Conservation (phyloP, 352 stramenopile genomes). For the Globisporangium camurandrum region DNA sequence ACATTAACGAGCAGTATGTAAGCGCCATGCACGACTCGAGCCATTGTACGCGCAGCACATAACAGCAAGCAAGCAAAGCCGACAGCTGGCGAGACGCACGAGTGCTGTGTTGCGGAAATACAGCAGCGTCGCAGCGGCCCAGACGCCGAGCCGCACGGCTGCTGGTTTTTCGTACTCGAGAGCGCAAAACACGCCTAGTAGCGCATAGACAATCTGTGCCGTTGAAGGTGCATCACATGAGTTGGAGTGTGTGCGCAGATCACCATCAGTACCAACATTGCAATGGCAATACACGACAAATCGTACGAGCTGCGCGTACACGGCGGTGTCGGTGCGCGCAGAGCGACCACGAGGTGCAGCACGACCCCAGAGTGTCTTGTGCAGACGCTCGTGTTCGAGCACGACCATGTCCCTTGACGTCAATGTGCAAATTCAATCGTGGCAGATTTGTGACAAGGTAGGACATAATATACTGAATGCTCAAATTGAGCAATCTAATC, state of each 20-base stretch:
- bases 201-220: slow-evolving; percentile 19
- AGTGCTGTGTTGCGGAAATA: slow-evolving; percentile 62
- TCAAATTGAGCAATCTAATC: too few species aligned
- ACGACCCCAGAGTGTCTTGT: slow-evolving; percentile 51
- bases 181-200: slow-evolving; percentile 21
- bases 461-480: background rate
- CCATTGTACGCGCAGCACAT: too few species aligned
- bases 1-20: background rate
- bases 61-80: too few species aligned
- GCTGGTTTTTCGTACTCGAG: slow-evolving; percentile 51
- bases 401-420: slow-evolving; percentile 39
- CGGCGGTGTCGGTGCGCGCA: slow-evolving; percentile 22
- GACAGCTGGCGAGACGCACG: too few species aligned
- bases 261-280: background rate
- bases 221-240: background rate
- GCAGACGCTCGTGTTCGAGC: slow-evolving; percentile 49
- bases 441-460: background rate
- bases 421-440: background rate
- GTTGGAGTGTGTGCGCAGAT: background rate
- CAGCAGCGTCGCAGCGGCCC: slow-evolving; percentile 21
- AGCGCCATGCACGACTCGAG: background rate
- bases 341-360: slow-evolving; percentile 35
- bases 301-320: slow-evolving; percentile 45
- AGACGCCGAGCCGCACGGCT: slow-evolving; percentile 31
- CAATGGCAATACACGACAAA: background rate